A percentile compares a stretch with the other conserved stretches of the same genome.
phyloP scores from a whole-genome alignment of 306 rosid species.

The Malus sieversii region DNA sequence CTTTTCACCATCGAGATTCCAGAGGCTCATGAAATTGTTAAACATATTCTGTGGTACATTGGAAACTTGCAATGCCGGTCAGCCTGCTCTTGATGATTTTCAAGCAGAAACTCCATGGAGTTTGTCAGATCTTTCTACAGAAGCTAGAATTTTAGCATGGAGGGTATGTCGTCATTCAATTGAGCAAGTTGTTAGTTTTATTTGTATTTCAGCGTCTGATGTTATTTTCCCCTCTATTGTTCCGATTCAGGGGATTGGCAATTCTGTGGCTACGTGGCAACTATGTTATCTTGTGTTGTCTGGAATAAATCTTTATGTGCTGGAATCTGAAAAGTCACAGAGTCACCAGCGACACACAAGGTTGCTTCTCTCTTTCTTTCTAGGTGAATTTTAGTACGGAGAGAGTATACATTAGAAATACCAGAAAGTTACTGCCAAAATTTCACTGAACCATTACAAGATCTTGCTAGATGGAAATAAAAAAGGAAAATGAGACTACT shows the following conservation, averaged over 20 bases:
- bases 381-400: background rate
- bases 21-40: slow-evolving; percentile 65
- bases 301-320: slow-evolving; percentile 62
- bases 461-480: background rate
- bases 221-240: background rate
- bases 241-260: slow-evolving; percentile 77
- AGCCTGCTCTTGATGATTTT: slow-evolving; percentile 40
- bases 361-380: background rate
- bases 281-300: slow-evolving; percentile 77
- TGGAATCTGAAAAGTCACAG: slow-evolving; percentile 70
- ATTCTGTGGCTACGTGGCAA: slow-evolving; percentile 92
- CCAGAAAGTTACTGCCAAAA: background rate
- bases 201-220: slow-evolving; percentile 1
- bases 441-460: background rate
- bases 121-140: slow-evolving; percentile 57
- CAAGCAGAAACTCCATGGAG: slow-evolving; percentile 64
- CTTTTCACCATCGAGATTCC: slow-evolving; percentile 75
- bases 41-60: slow-evolving; percentile 48
- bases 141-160: slow-evolving; percentile 89
- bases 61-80: slow-evolving; percentile 41
- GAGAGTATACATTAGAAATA: background rate
- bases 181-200: background rate
- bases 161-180: slow-evolving; percentile 40
- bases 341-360: slow-evolving; percentile 54
- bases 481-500: background rate